These are phyloP conservation scores for Cardiospermum halicacabum DNA, from an alignment of 345 rosid species.

Conservation along the genomic window DNA sequence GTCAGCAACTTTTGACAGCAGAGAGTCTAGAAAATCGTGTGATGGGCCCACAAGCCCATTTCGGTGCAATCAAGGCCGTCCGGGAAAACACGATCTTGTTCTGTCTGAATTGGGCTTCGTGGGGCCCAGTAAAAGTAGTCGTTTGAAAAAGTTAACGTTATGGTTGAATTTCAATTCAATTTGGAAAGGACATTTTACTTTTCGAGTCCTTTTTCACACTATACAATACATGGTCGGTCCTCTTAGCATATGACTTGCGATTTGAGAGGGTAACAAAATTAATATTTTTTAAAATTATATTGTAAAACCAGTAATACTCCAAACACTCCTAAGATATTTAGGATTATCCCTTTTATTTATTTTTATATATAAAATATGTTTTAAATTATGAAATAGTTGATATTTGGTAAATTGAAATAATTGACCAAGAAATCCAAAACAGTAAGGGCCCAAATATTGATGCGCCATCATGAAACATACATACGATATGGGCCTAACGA, in stretches of 20 bases:
- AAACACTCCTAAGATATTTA: no score
- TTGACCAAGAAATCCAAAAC: neutral
- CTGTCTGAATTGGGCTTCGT: neutral
- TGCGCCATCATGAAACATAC: neutral
- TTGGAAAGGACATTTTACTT: no score
- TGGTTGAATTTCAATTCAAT: neutral
- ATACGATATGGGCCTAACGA: neutral
- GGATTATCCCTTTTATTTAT: no score
- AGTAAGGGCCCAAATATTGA: neutral
- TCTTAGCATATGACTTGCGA: neutral
- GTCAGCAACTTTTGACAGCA: neutral
- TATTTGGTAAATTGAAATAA: no score
- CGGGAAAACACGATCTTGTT: neutral
- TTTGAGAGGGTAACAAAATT: neutral
- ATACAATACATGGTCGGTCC: neutral
- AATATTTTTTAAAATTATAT: no score
- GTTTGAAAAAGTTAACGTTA: neutral
- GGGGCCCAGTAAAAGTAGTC: neutral
- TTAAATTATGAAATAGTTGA: no score
- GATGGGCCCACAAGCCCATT: neutral
- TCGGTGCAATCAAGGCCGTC: constrained; percentile 9
- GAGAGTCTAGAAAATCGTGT: neutral
- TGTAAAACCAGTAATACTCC: no score
- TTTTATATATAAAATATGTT: no score
- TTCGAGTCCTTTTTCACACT: neutral